phyloP scores from a whole-genome alignment of 2,329 filamentous ascomycete species.

The Monosporascus cannonballus region DNA sequence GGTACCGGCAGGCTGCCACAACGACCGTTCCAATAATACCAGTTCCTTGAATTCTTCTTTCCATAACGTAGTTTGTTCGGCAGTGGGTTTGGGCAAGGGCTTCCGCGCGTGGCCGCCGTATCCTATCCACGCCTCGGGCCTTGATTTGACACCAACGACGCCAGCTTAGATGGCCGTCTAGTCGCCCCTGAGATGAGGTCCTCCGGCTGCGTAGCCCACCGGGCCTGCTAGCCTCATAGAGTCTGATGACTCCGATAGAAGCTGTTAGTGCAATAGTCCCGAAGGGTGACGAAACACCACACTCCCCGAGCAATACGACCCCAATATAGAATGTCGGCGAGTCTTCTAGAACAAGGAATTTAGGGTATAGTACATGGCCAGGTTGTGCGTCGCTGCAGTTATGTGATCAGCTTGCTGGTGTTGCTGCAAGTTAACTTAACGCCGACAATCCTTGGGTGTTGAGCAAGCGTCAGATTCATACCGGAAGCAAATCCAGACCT shows the following conservation, averaged over 20 bases:
- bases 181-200: constrained; percentile 62
- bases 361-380: constrained; percentile 29
- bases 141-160: constrained; percentile 66
- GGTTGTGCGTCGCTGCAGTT: constrained; percentile 48
- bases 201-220: constrained; percentile 59
- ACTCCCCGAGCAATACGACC: constrained; percentile 57
- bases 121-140: constrained; percentile 58
- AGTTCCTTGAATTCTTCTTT: constrained; percentile 51
- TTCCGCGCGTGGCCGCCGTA: constrained; percentile 55
- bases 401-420: constrained; percentile 61
- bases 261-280: constrained; percentile 66
- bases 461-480: constrained; percentile 50
- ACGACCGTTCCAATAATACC: constrained; percentile 43
- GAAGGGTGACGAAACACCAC: constrained; percentile 65
- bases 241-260: constrained; percentile 54
- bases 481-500: constrained; percentile 60
- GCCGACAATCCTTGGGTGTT: constrained; percentile 61
- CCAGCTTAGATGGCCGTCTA: constrained; percentile 68
- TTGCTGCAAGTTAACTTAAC: constrained; percentile 67
- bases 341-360: constrained; percentile 66
- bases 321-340: constrained; percentile 69
- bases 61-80: constrained; percentile 43
- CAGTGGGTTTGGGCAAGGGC: constrained; percentile 45
- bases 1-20: constrained; percentile 26
- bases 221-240: constrained; percentile 52